Evolutionary conservation across 805 yeast species (phyloP), one percentile per base, ranked within the genome.

Genomic region (Monosporozyma unispora): DNA sequence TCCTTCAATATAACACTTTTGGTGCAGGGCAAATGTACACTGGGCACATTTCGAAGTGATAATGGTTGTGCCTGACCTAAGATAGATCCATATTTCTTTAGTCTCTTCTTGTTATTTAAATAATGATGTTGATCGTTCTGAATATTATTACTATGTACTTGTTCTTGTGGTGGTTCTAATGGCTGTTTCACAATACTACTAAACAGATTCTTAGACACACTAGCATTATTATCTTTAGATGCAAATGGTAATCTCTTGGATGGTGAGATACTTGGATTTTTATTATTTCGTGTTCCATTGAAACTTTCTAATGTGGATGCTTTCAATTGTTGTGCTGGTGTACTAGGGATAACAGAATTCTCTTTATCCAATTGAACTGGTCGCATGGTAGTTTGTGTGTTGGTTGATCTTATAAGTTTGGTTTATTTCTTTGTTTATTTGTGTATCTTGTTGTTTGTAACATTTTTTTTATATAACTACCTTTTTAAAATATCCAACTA

Each of bases 1-100:
- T 63, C 71, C 45, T 61, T 60, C 42, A 59, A 51, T 16, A 67
- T 62, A 19, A 63, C 51, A 50, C 65, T 61, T 49, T 64, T 60
- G 27, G 55, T 50, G 39, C 55, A 53, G 8, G 61, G 63, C 11
- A 60, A 51, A 14, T 60, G 62, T n/a, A 52, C 53, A 40, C 29
- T 31, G 2, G 19, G 35, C 4, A 14, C 44, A 14, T 6, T 39
- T 22, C n/a, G 29, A 27, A 22, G 28, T 19, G 21, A 46, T 31
- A 31, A 12, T 31, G 35, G 16, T n/a, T 31, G 18, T 2, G 35
- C 5, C 11, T 31, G 35, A 29, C 61, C 63, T 18, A 62, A 48
- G 4, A 61, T 57, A 31, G 65, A 58, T 12, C 64, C 66, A 49
- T 62, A 61, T 31, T 66, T 67, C 48, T 66, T 66, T 33, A 70